Evolutionary conservation across 805 yeast species (phyloP).

Genomic region (Spathaspora arborariae): DNA sequence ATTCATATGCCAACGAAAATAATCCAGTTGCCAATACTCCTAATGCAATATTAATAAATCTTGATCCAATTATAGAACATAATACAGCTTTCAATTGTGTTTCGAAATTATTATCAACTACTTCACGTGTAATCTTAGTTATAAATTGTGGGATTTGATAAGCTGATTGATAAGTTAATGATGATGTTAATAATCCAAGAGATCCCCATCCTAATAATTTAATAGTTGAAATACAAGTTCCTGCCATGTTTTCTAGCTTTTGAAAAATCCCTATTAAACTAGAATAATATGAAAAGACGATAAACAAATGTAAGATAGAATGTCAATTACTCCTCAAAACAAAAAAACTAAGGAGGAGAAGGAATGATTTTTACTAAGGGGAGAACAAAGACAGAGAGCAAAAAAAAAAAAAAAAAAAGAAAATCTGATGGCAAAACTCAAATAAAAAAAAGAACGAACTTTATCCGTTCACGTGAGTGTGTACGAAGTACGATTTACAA

Average conservation of each 20-base stretch:
- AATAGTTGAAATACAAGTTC: constrained; percentile 41
- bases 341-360: not conserved
- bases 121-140: constrained; percentile 8
- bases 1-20: constrained; percentile 52
- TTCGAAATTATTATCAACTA: not conserved
- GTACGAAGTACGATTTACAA: no score
- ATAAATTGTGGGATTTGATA: constrained; percentile 28
- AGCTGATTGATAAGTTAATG: constrained; percentile 41
- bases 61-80: constrained; percentile 18
- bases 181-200: constrained; percentile 60
- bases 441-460: not conserved
- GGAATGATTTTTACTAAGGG: not conserved
- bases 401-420: not conserved
- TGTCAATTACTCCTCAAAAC: not conserved
- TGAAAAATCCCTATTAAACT: not conserved
- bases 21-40: constrained; percentile 49
- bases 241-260: constrained; percentile 11
- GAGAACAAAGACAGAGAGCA: not conserved
- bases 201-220: constrained; percentile 65
- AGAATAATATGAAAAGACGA: not conserved
- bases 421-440: constrained; percentile 1
- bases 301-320: not conserved
- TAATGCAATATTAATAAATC: constrained; percentile 25
- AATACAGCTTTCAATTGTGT: constrained; percentile 9
- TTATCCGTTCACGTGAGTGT: not conserved